Evolutionary conservation across 1,139 yeast genomes (phyloP), one percentile per base, ranked within the genome.

Genomic region (Geotrichum candidum): DNA sequence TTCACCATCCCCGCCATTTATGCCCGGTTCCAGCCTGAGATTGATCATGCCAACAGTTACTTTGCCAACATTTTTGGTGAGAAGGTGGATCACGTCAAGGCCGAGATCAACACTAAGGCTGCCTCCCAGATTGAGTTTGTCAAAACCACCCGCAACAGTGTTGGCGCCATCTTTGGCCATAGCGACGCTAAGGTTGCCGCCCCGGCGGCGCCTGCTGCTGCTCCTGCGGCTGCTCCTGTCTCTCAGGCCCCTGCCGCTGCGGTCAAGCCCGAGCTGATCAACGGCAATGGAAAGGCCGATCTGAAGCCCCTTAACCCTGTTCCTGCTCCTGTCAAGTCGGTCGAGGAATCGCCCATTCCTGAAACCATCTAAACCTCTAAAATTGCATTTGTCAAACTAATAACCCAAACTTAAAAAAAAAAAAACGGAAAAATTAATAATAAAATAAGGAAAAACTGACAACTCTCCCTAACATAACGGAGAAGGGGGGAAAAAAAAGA

Each of bases 1-100:
- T 55, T 55, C 15, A 55, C 57, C 25, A 15, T 51, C 13, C 59
- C 55, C 18, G 52, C 55, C 2, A 51, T 51, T 18, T 57, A 51
- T n/a, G 13, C 54, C 23, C 33, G 51, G 4, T 57, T 57, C 38
- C 31, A 35, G n/a, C 6, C 15, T 13, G 54, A 41, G 25, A 7
- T 51, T 22, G 27, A 33, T 9, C 50, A 51, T 29, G 54, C 54
- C 4, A 25, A 41, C 2, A 27, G 15, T 15, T 45, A 41, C 41
- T 51, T 57, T 52, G 33, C 50, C 23, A 15, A 33, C 41, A 11
- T 57, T 10, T 15, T 51, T 25, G 27, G 41, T 13, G 27, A 25
- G 3, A 33, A 57, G 29, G 52, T 46, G 3, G 27, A 46, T n/a
- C 18, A 13, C 6, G 57, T 55, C 31, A 51, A 55, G 52, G 18